phyloP scores from a whole-genome alignment of 2,329 filamentous ascomycete genomes.

The Tolypocladium amazonense region DNA sequence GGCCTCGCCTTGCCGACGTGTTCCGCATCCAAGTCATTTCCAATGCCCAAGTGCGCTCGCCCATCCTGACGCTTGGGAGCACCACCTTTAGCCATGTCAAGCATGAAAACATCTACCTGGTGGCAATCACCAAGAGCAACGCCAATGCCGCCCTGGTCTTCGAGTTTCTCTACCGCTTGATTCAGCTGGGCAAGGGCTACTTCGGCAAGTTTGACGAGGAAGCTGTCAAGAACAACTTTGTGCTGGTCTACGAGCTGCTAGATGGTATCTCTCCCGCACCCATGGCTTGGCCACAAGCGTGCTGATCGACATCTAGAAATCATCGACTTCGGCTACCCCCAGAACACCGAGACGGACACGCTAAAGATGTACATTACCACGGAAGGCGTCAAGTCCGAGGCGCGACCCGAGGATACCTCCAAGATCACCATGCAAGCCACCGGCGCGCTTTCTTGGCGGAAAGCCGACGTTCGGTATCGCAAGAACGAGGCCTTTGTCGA shows the following conservation, averaged over 20 bases:
- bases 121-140: slow-evolving; percentile 97
- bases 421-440: slow-evolving; percentile 99
- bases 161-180: slow-evolving; percentile 90
- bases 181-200: slow-evolving; percentile 84
- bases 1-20: slow-evolving; percentile 92
- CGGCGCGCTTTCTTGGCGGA: slow-evolving; percentile 90
- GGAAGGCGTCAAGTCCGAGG: slow-evolving; percentile 90
- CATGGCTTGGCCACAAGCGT: no score
- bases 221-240: slow-evolving; percentile 99
- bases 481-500: slow-evolving; percentile 99
- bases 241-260: slow-evolving; percentile 91
- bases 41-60: slow-evolving; percentile 93
- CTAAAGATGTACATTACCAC: slow-evolving; percentile 99
- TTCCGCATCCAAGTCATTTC: slow-evolving; percentile 99
- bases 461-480: slow-evolving; percentile 95
- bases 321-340: slow-evolving; percentile 96
- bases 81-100: slow-evolving; percentile 99
- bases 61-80: slow-evolving; percentile 91
- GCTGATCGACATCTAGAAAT: slow-evolving; percentile 53
- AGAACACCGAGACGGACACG: slow-evolving; percentile 97
- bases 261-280: slow-evolving; percentile 52
- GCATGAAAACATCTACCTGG: slow-evolving; percentile 97
- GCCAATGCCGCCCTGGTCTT: slow-evolving; percentile 97
- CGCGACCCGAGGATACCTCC: slow-evolving; percentile 79
- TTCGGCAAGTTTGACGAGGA: slow-evolving; percentile 99